A percentile compares a stretch with the other conserved stretches of the same genome.
Evolutionary conservation across 2,329 filamentous ascomycete species (phyloP).

Genomic region (Fusarium beomiforme): DNA sequence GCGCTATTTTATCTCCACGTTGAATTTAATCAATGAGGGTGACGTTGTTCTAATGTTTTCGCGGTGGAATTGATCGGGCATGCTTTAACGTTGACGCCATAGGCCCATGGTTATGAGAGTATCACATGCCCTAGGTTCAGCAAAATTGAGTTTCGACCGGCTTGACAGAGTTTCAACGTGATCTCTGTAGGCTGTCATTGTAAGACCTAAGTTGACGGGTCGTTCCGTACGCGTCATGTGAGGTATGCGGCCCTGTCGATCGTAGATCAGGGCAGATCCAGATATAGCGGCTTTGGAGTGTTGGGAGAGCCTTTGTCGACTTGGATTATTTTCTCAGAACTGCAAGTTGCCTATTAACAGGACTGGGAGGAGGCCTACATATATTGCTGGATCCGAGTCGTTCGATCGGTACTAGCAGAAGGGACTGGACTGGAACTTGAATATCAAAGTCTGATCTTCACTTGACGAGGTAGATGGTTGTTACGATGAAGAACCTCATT

Average conservation of each 20-base stretch:
- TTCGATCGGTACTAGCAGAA: neutral
- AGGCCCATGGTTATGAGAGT: neutral
- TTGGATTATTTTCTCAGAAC: neutral
- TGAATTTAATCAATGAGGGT: neutral
- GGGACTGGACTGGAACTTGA: neutral
- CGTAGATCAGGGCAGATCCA: neutral
- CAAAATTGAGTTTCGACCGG: constrained; percentile 3
- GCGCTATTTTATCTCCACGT: neutral
- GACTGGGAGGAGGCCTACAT: neutral
- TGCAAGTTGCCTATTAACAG: neutral
- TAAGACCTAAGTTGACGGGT: neutral
- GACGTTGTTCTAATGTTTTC: neutral
- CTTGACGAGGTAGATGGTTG: too few relatives aligned
- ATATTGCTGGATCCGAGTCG: neutral
- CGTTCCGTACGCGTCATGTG: neutral
- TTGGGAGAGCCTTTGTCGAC: neutral
- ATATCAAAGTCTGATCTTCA: neutral
- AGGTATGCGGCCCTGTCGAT: neutral
- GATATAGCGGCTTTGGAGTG: neutral
- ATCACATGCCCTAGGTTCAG: neutral
- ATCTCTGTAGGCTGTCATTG: neutral
- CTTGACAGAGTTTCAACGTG: neutral
- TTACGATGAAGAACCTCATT: too few relatives aligned
- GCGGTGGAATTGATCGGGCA: constrained; percentile 20
- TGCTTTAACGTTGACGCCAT: neutral